phyloP scores from a whole-genome alignment of 345 rosid genomes.

The Combretum micranthum region DNA sequence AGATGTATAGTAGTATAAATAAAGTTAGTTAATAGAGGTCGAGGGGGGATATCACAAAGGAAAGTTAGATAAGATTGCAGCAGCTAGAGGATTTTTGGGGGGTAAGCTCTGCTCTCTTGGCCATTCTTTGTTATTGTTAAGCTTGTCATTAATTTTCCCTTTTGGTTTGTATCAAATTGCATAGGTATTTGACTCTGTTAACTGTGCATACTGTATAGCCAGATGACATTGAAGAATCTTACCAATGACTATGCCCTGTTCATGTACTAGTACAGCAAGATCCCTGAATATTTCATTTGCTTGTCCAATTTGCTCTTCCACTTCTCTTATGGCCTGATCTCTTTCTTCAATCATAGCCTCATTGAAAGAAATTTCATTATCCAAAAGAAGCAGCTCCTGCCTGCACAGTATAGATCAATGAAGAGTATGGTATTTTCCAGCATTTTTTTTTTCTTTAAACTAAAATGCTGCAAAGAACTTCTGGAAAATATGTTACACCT shows the following conservation, averaged over 20 bases:
- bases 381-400: slow-evolving; percentile 22
- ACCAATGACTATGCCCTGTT: slow-evolving; percentile 21
- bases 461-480: not conserved
- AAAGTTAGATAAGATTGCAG: too few species aligned
- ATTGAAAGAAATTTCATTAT: slow-evolving; percentile 14
- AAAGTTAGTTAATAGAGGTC: too few species aligned
- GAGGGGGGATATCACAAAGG: too few species aligned
- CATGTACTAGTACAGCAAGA: slow-evolving; percentile 15
- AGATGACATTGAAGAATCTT: slow-evolving; percentile 13
- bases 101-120: too few species aligned
- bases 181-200: not conserved
- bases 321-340: slow-evolving; percentile 16
- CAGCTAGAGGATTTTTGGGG: too few species aligned
- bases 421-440: not conserved
- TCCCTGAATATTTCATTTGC: slow-evolving; percentile 19
- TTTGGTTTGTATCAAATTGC: too few species aligned
- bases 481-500: too few species aligned
- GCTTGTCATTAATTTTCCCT: too few species aligned
- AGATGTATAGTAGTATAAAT: too few species aligned
- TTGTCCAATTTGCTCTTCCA: slow-evolving; percentile 17
- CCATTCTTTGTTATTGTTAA: too few species aligned
- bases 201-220: slow-evolving; percentile 4
- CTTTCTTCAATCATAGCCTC: slow-evolving; percentile 21
- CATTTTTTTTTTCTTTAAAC: not conserved
- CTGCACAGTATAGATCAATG: slow-evolving; percentile 19